Base-by-base conservation (phyloP, 169 alveolate genomes). In the Plasmodium billcollinsi region DNA sequence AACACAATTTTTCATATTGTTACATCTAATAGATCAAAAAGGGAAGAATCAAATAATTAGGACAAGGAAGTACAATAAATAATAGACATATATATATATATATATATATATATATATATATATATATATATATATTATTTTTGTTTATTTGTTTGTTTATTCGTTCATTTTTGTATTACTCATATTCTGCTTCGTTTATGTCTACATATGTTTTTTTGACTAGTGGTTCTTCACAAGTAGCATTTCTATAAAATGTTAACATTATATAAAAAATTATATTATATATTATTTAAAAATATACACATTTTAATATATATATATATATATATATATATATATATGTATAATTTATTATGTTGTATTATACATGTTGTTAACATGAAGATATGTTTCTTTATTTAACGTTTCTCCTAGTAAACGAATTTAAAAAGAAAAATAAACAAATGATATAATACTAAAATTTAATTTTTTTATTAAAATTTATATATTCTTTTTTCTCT, bases 331-430 rank as follows among this genome's bases (percentile, higher is more conserved):
- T 54, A 29, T 61, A 2, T 5, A 43, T 66, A 52, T 14, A 47
- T 21, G 14, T 80, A 49, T 20, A 14, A 24, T 2, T 76, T 63
- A 26, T 49, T 6, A 69, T 21, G 26, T 56, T 20, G 9, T 21
- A 69, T 50, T 63, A 63, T 86, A 86, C 92, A 86, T 62, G 50
- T 86, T 69, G 43, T 86, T 63, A 24, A 86, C 92, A 61, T 86
- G 92, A 72, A 86, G 92, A 73, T 86, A 86, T 33, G 52, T 12
- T 14, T 72, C 88, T 26, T 86, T 73, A 54, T 71, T 86, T 72
- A 7, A 49, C 56, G 26, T 52, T 47, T 86, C 78, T 21, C 52
- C 92, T 86, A 43, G 45, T 33, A 15, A 71, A 33, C 9, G 8
- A 33, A 54, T 43, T 43, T 26, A 50, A 71, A 20, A 29, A 43